These are phyloP conservation scores for Rhynchospora pubera DNA, from an alignment of 176 grass and related monocot species.

Conservation along the genomic window DNA sequence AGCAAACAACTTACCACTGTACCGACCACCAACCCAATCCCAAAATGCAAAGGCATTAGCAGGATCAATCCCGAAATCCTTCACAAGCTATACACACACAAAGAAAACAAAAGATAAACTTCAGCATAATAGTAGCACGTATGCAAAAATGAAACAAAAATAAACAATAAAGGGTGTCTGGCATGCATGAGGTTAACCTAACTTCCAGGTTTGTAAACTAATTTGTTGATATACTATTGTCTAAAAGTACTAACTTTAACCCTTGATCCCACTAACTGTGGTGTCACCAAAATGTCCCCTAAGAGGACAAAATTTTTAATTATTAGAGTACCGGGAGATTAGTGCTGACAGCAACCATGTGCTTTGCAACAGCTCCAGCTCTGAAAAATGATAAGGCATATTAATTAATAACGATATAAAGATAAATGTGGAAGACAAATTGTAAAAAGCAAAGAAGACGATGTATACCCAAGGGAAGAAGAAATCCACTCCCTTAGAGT, in stretches of 20 bases:
- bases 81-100: slow-evolving; percentile 60
- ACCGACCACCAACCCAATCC: slow-evolving; percentile 99
- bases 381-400: slow-evolving; percentile 32
- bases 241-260: too few species aligned
- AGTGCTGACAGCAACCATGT: slow-evolving; percentile 99
- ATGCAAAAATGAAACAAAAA: neutral
- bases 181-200: too few species aligned
- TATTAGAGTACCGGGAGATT: slow-evolving; percentile 63
- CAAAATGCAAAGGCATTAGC: slow-evolving; percentile 96
- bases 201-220: too few species aligned
- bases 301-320: neutral
- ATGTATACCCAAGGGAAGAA: slow-evolving; percentile 77
- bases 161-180: neutral
- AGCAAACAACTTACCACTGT: slow-evolving; percentile 63
- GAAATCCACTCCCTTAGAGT: slow-evolving; percentile 94
- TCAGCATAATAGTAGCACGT: slow-evolving; percentile 3
- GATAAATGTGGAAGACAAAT: neutral
- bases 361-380: slow-evolving; percentile 76
- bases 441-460: slow-evolving; percentile 21
- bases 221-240: too few species aligned
- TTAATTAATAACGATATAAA: slow-evolving; percentile 23
- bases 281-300: too few species aligned
- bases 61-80: slow-evolving; percentile 89
- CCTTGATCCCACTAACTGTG: too few species aligned
- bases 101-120: slow-evolving; percentile 11